Conservation (phyloP, 257 asterid genomes). For the Penstemon barbatus region DNA sequence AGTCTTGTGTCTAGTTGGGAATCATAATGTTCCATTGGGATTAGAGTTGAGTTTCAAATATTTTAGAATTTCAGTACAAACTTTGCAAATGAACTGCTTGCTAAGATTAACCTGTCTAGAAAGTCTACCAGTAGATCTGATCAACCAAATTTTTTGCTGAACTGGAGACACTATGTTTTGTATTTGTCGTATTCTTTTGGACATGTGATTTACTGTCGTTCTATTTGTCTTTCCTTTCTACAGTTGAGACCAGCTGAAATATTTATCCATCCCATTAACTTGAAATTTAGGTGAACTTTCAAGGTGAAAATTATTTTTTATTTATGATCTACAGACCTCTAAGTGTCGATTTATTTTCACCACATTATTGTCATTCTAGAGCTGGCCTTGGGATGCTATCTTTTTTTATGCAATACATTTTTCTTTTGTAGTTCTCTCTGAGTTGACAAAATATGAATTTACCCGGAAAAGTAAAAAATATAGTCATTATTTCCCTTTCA, state of each 20-base stretch:
- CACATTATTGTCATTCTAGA: neutral
- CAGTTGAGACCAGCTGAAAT: too few species aligned
- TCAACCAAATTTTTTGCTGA: neutral
- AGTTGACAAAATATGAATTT: neutral
- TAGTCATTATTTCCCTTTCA: neutral
- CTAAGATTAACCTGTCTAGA: neutral
- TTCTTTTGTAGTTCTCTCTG: neutral
- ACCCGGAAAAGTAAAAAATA: neutral
- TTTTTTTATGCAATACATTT: neutral
- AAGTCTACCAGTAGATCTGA: neutral
- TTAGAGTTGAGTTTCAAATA: neutral
- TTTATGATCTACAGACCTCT: too few species aligned
- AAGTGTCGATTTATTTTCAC: neutral
- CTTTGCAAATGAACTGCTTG: neutral
- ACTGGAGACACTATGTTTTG: too few species aligned
- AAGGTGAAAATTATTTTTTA: too few species aligned
- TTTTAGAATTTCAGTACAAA: neutral
- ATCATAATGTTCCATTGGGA: neutral
- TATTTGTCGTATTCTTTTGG: too few species aligned
- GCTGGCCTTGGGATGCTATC: neutral
- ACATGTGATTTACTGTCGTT: too few species aligned
- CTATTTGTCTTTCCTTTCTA: neutral
- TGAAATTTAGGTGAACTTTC: too few species aligned
- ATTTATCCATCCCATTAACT: too few species aligned
- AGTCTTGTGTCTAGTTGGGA: neutral